A percentile compares a stretch with the other conserved stretches of the same genome.
Evolutionary conservation across 805 yeast species (phyloP).

Genomic region (Metschnikowia cerradonensis): DNA sequence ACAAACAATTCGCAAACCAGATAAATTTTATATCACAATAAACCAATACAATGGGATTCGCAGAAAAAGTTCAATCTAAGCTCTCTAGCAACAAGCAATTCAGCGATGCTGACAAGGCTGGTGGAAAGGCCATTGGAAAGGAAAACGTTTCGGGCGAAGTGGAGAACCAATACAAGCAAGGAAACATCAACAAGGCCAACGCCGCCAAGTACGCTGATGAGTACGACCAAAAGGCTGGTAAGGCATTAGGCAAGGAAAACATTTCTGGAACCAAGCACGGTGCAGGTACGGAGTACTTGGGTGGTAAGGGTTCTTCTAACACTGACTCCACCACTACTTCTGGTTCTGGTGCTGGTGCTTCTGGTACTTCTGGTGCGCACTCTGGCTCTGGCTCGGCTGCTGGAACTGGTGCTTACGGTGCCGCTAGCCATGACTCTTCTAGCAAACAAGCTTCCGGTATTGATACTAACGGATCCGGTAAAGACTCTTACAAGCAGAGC

Average conservation of each 20-base stretch:
- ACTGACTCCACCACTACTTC: neutral
- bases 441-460: neutral
- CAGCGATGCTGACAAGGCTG: conserved; percentile 26
- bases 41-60: conserved; percentile 30
- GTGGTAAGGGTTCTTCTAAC: conserved; percentile 6
- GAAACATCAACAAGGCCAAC: conserved; percentile 25
- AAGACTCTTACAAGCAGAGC: conserved; percentile 16
- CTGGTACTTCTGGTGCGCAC: neutral
- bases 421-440: neutral
- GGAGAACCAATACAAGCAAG: conserved; percentile 27
- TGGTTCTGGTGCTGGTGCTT: conserved; percentile 5
- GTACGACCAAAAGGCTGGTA: conserved; percentile 24
- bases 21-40: neutral
- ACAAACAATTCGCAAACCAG: neutral
- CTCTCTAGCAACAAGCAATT: conserved; percentile 25
- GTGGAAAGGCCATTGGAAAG: conserved; percentile 28
- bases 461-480: conserved; percentile 17
- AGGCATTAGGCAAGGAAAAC: conserved; percentile 13
- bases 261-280: conserved; percentile 23
- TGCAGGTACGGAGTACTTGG: conserved; percentile 25
- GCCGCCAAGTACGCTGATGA: conserved; percentile 27
- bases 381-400: conserved; percentile 8
- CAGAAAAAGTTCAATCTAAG: conserved; percentile 33
- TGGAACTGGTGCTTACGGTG: neutral
- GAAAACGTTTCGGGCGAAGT: conserved; percentile 28